A percentile compares a stretch with the other conserved stretches of the same genome.
Evolutionary conservation across 2,329 filamentous ascomycete species (phyloP).

Genomic region (Trichoderma semiorbis): DNA sequence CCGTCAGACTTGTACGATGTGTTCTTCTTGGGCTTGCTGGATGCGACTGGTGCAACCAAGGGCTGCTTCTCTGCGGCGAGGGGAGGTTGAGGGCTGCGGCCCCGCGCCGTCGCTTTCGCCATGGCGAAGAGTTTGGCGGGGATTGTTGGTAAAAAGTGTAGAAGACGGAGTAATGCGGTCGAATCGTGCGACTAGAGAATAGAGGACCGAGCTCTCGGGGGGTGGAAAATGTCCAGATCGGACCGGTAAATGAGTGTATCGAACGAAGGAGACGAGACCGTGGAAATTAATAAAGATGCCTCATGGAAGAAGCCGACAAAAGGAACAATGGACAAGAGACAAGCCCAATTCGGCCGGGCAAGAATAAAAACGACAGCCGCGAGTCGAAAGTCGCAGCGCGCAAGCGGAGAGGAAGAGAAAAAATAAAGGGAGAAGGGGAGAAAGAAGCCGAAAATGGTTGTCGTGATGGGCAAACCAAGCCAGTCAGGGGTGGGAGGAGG

Average conservation of each 20-base stretch:
- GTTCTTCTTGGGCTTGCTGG: slow-evolving; percentile 36
- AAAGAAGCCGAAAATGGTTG: slow-evolving; percentile 14
- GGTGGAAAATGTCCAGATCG: slow-evolving; percentile 11
- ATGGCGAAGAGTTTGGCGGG: slow-evolving; percentile 26
- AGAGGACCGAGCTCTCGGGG: neutral
- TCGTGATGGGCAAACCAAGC: slow-evolving; percentile 18
- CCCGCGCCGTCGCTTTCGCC: slow-evolving; percentile 34
- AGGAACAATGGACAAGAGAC: slow-evolving; percentile 13
- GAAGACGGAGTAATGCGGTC: neutral
- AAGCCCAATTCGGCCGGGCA: slow-evolving; percentile 7
- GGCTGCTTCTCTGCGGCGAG: slow-evolving; percentile 23
- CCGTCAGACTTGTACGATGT: slow-evolving; percentile 71
- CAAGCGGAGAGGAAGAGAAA: slow-evolving; percentile 19
- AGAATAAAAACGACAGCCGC: slow-evolving; percentile 16
- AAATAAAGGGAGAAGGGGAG: slow-evolving; percentile 22
- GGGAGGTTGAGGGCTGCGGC: slow-evolving; percentile 37
- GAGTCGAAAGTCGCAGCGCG: slow-evolving; percentile 7
- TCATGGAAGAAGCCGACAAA: slow-evolving; percentile 17
- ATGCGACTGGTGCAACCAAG: slow-evolving; percentile 11
- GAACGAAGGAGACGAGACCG: slow-evolving; percentile 18
- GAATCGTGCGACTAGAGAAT: neutral
- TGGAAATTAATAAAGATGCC: slow-evolving; percentile 17
- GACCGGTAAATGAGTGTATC: slow-evolving; percentile 17
- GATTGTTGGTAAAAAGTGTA: neutral
- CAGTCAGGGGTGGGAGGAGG: slow-evolving; percentile 19